A percentile compares a stretch with the other conserved stretches of the same genome.
Evolutionary conservation across 2,329 filamentous ascomycete species (phyloP).

Genomic region (Septoria linicola): DNA sequence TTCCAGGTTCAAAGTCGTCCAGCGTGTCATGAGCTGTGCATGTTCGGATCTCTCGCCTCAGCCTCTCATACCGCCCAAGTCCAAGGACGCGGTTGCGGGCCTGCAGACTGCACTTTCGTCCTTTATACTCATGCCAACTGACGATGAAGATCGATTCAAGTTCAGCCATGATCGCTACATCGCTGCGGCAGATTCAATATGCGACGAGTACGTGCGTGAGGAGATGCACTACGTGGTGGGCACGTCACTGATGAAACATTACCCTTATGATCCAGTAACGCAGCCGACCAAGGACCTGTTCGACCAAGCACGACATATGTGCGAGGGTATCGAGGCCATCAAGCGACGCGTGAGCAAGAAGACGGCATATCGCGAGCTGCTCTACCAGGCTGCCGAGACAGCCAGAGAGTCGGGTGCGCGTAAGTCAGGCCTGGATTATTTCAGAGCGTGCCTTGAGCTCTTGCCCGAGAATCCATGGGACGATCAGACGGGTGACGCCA

Average conservation of each 20-base stretch:
- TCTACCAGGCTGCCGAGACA: slow-evolving; percentile 75
- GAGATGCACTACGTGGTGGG: slow-evolving; percentile 93
- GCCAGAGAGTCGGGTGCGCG: slow-evolving; percentile 81
- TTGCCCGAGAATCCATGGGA: slow-evolving; percentile 79
- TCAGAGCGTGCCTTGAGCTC: slow-evolving; percentile 71
- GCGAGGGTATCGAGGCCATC: slow-evolving; percentile 72
- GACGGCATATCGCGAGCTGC: slow-evolving; percentile 63
- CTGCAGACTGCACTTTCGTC: slow-evolving; percentile 79
- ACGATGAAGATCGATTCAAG: slow-evolving; percentile 79
- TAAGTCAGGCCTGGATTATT: slow-evolving; percentile 79
- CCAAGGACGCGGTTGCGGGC: slow-evolving; percentile 71
- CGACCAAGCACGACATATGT: slow-evolving; percentile 76
- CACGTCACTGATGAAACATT: slow-evolving; percentile 74
- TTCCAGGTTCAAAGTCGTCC: slow-evolving; percentile 68
- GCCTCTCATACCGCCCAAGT: slow-evolving; percentile 55
- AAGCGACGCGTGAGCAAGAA: slow-evolving; percentile 58
- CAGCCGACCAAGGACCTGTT: slow-evolving; percentile 56
- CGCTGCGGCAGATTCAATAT: slow-evolving; percentile 70
- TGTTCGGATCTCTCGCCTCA: slow-evolving; percentile 57
- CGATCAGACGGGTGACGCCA: slow-evolving; percentile 65
- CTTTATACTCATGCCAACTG: slow-evolving; percentile 77
- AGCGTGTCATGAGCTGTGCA: slow-evolving; percentile 72
- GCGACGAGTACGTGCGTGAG: slow-evolving; percentile 62
- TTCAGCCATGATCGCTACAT: slow-evolving; percentile 89
- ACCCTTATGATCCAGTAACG: slow-evolving; percentile 57